These are phyloP conservation scores for Yarrowia porcina DNA, from an alignment of 805 yeast genomes.

Conservation along the genomic window DNA sequence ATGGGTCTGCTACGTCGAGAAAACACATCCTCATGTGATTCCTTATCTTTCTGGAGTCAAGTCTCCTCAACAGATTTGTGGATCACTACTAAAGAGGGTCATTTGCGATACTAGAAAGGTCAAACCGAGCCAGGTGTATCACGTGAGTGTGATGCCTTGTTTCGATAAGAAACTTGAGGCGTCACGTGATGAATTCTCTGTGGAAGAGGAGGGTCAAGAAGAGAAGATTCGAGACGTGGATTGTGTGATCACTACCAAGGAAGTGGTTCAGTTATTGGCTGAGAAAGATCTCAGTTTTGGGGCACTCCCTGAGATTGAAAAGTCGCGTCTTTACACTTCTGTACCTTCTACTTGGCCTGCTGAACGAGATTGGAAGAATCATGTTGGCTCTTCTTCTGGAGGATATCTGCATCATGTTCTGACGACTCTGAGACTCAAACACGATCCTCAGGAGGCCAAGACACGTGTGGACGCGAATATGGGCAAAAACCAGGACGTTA, in stretches of 20 bases:
- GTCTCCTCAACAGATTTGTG: conserved; percentile 93
- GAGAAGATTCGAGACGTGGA: conserved; percentile 63
- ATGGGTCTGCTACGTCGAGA: conserved; percentile 92
- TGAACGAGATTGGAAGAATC: conserved; percentile 61
- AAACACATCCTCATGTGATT: conserved; percentile 83
- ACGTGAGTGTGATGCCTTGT: conserved; percentile 91
- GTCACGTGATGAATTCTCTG: conserved; percentile 64
- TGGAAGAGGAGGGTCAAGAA: conserved; percentile 31
- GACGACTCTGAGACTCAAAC: conserved; percentile 33
- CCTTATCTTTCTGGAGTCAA: conserved; percentile 69
- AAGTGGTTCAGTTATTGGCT: conserved; percentile 63
- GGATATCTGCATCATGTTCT: conserved; percentile 80
- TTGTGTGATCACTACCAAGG: conserved; percentile 90
- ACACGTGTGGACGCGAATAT: conserved; percentile 44
- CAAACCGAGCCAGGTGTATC: conserved; percentile 51
- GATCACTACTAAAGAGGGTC: conserved; percentile 62
- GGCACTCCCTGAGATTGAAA: conserved; percentile 42
- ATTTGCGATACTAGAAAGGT: conserved; percentile 40
- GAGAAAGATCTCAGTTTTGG: background rate
- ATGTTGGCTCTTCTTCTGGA: conserved; percentile 81
- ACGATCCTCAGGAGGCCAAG: conserved; percentile 31
- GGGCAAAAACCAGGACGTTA: conserved; percentile 72
- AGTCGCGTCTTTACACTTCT: conserved; percentile 37
- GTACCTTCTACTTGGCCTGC: conserved; percentile 68
- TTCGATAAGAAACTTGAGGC: conserved; percentile 96